These are phyloP conservation scores for Populus tremula DNA, from an alignment of 345 rosid species.

Conservation along the genomic window DNA sequence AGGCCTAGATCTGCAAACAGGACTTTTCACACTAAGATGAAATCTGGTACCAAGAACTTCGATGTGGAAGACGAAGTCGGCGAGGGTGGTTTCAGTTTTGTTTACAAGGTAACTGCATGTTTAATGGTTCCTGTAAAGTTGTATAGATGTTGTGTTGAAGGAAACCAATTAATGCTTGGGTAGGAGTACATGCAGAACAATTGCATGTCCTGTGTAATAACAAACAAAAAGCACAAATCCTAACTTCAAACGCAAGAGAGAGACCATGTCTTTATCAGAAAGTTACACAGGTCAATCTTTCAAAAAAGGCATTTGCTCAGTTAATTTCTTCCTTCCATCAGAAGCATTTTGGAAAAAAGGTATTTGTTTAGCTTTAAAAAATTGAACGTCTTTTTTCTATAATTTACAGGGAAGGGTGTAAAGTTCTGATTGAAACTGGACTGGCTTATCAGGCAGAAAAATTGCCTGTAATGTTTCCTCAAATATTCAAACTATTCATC, in stretches of 20 bases:
- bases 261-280: no score
- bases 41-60: constrained; percentile 27
- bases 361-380: neutral
- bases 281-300: no score
- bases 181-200: constrained; percentile 27
- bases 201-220: constrained; percentile 14
- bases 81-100: constrained; percentile 25
- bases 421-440: constrained; percentile 50
- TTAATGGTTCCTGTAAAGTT: neutral
- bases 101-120: constrained; percentile 29
- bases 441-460: constrained; percentile 70
- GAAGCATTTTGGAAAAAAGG: neutral
- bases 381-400: neutral
- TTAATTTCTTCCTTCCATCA: neutral
- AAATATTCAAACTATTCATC: no score
- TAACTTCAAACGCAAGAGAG: no score
- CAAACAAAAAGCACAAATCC: no score
- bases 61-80: constrained; percentile 19
- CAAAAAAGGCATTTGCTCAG: constrained; percentile 18
- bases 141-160: constrained; percentile 28
- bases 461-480: constrained; percentile 28
- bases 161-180: constrained; percentile 23
- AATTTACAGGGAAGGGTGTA: constrained; percentile 46
- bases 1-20: constrained; percentile 25
- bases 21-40: constrained; percentile 26